A percentile compares a stretch with the other conserved stretches of the same genome.
These are phyloP conservation scores for Kondoa subrosea DNA, from an alignment of 768 basidiomycete species.

Conservation along the genomic window DNA sequence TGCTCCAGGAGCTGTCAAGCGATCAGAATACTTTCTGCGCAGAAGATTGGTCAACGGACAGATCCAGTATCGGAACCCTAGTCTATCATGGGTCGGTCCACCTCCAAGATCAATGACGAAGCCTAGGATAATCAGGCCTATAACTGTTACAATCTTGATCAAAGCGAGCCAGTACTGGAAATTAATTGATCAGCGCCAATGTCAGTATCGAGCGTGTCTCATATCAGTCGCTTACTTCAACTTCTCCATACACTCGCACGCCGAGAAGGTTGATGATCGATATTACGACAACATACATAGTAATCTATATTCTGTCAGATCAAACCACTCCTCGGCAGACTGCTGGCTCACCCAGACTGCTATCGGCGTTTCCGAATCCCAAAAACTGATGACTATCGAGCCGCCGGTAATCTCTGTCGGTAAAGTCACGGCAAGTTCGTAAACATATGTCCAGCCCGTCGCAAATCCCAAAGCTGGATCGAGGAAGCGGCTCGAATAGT, in stretches of 20 bases:
- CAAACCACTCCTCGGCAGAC: slow-evolving; percentile 17
- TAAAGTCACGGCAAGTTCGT: slow-evolving; percentile 35
- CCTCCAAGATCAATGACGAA: slow-evolving; percentile 46
- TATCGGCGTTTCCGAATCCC: slow-evolving; percentile 16
- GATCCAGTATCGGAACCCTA: slow-evolving; percentile 37
- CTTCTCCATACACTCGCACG: slow-evolving; percentile 25
- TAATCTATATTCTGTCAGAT: slow-evolving; percentile 38
- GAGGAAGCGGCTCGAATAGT: slow-evolving; percentile 21
- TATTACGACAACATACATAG: slow-evolving; percentile 44
- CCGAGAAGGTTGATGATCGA: slow-evolving; percentile 45
- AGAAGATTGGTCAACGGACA: slow-evolving; percentile 23
- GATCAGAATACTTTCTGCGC: not conserved
- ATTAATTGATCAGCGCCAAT: slow-evolving; percentile 21
- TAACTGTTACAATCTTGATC: slow-evolving; percentile 31
- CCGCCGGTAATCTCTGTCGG: slow-evolving; percentile 33
- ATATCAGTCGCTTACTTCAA: slow-evolving; percentile 12
- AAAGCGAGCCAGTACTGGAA: slow-evolving; percentile 29
- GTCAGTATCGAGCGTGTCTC: slow-evolving; percentile 10
- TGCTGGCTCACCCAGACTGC: slow-evolving; percentile 35
- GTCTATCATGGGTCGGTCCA: slow-evolving; percentile 41
- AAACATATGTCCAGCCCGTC: slow-evolving; percentile 37
- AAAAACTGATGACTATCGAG: slow-evolving; percentile 28
- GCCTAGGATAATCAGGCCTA: slow-evolving; percentile 37
- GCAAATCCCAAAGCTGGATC: slow-evolving; percentile 33
- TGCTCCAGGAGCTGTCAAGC: not conserved